Percentiles rank a stretch among this genome's conserved stretches.
phyloP scores from a whole-genome alignment of 1,139 yeast genomes.

The Suhomyces wounanorum region DNA sequence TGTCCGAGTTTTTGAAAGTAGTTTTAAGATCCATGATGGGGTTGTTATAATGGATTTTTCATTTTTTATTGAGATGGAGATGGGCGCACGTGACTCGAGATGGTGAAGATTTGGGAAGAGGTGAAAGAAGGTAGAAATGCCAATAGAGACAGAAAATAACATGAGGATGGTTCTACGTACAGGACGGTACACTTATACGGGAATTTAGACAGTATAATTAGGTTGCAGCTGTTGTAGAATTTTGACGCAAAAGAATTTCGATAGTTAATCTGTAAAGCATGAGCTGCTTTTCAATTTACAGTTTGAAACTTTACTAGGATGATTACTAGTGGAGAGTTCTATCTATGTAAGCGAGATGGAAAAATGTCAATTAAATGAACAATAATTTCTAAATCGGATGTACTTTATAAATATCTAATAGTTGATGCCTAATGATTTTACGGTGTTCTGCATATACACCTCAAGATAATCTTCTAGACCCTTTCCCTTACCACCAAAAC shows the following conservation, averaged over 20 bases:
- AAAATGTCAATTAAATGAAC: background rate
- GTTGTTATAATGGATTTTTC: conserved; percentile 1
- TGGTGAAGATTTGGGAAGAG: background rate
- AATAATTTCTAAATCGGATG: background rate
- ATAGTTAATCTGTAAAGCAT: no score
- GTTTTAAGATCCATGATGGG: conserved; percentile 33
- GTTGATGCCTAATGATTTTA: conserved; percentile 38
- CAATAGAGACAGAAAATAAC: no score
- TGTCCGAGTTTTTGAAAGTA: conserved; percentile 35
- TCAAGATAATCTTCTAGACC: conserved; percentile 55
- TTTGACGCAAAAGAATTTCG: no score
- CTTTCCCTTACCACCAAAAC: conserved; percentile 33
- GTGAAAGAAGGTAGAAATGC: background rate
- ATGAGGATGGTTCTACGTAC: no score
- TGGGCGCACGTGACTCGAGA: conserved; percentile 1
- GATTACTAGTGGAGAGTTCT: no score
- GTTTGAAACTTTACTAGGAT: no score
- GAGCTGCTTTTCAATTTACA: no score
- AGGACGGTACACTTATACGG: no score
- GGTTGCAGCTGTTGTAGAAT: no score
- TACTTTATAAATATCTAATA: background rate
- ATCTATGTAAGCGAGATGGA: no score
- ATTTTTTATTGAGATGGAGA: conserved; percentile 8
- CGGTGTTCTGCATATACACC: conserved; percentile 42
- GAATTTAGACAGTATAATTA: no score